phyloP scores from a whole-genome alignment of 192 early-diverging fungal genomes.

The Funneliformis geosporum region DNA sequence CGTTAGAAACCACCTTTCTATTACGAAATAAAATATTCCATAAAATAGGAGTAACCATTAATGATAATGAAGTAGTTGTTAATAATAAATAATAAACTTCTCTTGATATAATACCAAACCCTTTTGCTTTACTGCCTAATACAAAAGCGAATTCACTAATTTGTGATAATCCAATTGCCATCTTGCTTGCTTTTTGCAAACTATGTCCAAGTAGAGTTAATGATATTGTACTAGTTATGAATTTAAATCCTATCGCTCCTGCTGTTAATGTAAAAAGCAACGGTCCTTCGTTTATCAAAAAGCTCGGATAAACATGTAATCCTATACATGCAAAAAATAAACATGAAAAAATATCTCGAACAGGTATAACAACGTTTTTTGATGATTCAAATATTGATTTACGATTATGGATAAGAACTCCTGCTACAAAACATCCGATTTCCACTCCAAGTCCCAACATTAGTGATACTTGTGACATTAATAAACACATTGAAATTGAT shows the following conservation, averaged over 20 bases:
- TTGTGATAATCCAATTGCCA: constrained; percentile 56
- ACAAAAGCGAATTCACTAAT: constrained; percentile 65
- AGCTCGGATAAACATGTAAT: constrained; percentile 59
- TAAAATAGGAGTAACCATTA: constrained; percentile 55
- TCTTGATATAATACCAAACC: constrained; percentile 50
- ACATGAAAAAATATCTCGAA: constrained; percentile 55
- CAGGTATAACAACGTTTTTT: constrained; percentile 46
- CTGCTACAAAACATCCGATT: constrained; percentile 60
- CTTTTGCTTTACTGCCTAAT: constrained; percentile 55
- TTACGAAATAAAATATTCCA: constrained; percentile 40
- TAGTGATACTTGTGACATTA: constrained; percentile 44
- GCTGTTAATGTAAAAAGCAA: constrained; percentile 50
- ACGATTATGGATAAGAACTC: constrained; percentile 52
- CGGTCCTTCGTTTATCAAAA: constrained; percentile 50
- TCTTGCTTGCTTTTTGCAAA: constrained; percentile 36
- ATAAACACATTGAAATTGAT: constrained; percentile 49
- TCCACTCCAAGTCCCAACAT: constrained; percentile 54
- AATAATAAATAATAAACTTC: constrained; percentile 59
- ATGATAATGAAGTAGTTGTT: constrained; percentile 50
- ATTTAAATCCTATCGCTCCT: constrained; percentile 52
- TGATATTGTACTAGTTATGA: constrained; percentile 39
- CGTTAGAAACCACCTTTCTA: not conserved
- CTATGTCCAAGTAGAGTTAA: constrained; percentile 46
- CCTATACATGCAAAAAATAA: constrained; percentile 64
- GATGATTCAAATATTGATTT: constrained; percentile 44